Base-by-base conservation (phyloP, 495 filamentous ascomycete genomes). In the Trichoderma asperelloides region DNA sequence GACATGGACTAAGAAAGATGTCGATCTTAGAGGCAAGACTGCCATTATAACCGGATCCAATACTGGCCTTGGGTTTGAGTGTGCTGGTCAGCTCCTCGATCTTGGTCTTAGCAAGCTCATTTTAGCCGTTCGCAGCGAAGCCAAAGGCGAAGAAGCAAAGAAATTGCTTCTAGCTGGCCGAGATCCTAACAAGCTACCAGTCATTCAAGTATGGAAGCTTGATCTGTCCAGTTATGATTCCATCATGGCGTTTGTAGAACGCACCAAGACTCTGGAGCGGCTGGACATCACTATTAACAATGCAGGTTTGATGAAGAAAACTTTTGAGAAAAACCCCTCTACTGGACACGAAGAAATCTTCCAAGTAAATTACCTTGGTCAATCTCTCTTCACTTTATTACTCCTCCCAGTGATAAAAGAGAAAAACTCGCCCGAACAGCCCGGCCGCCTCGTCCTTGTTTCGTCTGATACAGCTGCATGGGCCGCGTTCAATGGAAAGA, bases 331-430 rank as follows among this genome's bases (percentile, higher is more conserved):
- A 11, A 63, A 67, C 9, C 41, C 51, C 1, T 67, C 65, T 21
- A 70, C 69, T 0, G 78, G 78, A 4, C 76, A 80, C 47, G 82
- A 84, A 68, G 71, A 74, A 11, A 74, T 72, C 2, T 74, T 87
- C 18, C 84, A 83, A 0, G 79, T 84, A 27, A 87, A 87, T 62
- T 80, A 81, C 2, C 70, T 86, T 66, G 80, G 75, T 16, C 84
- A 76, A 0, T 68, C 80, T 1, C 71, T 86, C 0, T 75, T 87
- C 0, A 66, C 77, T 13, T 65, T 75, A 23, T 65, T 75, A 16
- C 70, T 76, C 8, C 39, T 76, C 0, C 74, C 71, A n/a, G 62
- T 77, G 3, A 64, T 85, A 0, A 79, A 79, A 67, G 37, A 33
- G 0, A 79, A 74, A 27, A 66, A 30, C 21, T 4, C 65, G 16